Conservation (phyloP, 164 flowering plant species). For the Protea cynaroides region DNA sequence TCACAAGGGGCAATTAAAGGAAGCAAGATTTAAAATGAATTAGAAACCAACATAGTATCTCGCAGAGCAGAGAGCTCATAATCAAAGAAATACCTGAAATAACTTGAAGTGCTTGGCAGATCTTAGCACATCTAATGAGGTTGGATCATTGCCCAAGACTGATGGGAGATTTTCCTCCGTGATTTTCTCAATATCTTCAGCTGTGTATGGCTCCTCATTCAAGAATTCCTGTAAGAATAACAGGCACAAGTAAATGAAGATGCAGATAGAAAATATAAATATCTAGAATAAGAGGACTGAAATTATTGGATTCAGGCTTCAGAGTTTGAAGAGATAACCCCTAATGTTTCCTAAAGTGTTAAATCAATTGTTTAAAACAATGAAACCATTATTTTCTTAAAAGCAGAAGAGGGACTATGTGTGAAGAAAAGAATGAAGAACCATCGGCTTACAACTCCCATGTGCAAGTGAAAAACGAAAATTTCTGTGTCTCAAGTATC, state of each 20-base stretch:
- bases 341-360: no score
- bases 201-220: constrained; percentile 75
- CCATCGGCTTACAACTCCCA: no score
- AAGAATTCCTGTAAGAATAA: constrained; percentile 46
- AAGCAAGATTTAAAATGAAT: background rate
- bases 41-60: background rate
- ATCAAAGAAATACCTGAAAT: constrained; percentile 51
- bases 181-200: constrained; percentile 74
- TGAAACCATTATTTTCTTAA: no score
- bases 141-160: constrained; percentile 50
- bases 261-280: background rate
- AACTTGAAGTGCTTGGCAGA: constrained; percentile 82
- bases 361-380: no score
- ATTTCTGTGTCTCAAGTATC: no score
- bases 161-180: constrained; percentile 47
- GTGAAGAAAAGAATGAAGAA: no score
- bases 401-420: no score
- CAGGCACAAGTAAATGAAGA: background rate
- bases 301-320: no score
- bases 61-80: no score
- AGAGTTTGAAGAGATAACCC: no score
- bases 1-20: background rate
- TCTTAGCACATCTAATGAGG: constrained; percentile 71
- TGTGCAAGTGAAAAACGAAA: no score
- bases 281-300: background rate